Conservation (phyloP, 192 early-diverging fungal genomes). For the Phycomyces nitens region DNA sequence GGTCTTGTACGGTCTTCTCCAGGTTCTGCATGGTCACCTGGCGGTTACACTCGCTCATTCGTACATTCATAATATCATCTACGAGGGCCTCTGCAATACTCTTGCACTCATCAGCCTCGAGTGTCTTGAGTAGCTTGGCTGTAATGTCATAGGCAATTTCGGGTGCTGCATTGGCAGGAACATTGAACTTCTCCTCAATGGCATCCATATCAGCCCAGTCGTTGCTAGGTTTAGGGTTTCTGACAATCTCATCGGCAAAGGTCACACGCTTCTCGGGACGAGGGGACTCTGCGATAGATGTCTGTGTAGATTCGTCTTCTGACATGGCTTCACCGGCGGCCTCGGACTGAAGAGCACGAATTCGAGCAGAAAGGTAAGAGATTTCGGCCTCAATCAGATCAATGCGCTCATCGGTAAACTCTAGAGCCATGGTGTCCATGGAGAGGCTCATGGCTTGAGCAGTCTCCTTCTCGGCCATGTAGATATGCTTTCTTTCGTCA, state of each 20-base stretch:
- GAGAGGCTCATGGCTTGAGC: conserved; percentile 21
- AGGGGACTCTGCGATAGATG: not conserved
- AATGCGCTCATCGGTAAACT: conserved; percentile 58
- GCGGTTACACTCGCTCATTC: conserved; percentile 45
- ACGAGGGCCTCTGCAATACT: conserved; percentile 54
- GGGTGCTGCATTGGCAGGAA: conserved; percentile 39
- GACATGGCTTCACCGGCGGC: conserved; percentile 31
- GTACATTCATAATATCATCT: conserved; percentile 53
- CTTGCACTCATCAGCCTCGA: conserved; percentile 47
- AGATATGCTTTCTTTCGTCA: conserved; percentile 49
- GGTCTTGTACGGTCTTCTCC: conserved; percentile 51
- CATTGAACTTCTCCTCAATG: conserved; percentile 35
- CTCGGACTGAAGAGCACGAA: conserved; percentile 52
- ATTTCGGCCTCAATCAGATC: conserved; percentile 56
- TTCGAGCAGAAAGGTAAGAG: conserved; percentile 52
- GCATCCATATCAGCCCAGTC: conserved; percentile 37
- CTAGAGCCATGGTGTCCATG: conserved; percentile 30
- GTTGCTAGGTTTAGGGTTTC: conserved; percentile 15
- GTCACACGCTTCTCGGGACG: conserved; percentile 29
- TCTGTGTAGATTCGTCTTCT: not conserved
- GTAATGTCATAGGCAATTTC: conserved; percentile 50
- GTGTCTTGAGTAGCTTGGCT: conserved; percentile 43
- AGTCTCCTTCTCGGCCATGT: conserved; percentile 41
- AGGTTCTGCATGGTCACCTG: conserved; percentile 47
- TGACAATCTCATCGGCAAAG: conserved; percentile 37